Base-by-base conservation (phyloP, 805 yeast genomes). In the Metschnikowia cerradonensis region DNA sequence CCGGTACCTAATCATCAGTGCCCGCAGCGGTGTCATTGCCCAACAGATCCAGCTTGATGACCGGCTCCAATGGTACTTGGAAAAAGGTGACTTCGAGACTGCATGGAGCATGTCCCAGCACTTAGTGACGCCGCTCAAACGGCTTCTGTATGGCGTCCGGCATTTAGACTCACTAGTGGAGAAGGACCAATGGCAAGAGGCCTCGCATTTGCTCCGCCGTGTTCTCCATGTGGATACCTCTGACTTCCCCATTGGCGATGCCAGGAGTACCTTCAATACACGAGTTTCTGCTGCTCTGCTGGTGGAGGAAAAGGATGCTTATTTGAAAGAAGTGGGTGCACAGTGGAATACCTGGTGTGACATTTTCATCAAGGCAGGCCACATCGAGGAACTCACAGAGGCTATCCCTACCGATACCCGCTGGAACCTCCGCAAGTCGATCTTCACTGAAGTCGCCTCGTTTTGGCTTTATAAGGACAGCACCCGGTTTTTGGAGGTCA, bases 81-180 rank as follows among this genome's bases (percentile, higher is more conserved):
- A 81, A 1, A 78, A 72, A 36, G 75, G 76, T 1, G 66, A 72
- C 48, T 88, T 67, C 59, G 67, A 73, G 15, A 83, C 83, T 40
- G 97, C 97, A 0, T 92, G 96, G 96, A 75, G 77, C 38, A 81
- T 89, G 61, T 79, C 94, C 51, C 80, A 75, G 45, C 79, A 78
- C 56, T 70, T 88, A 54, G 70, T 85, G 1, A 66, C 73, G 8
- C 72, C 75, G 10, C 52, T 62, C 3, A 80, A 81, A 52, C 67
- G 92, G 45, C 64, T 85, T 10, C 69, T 75, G 36, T 73, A 82
- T 35, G 97, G 96, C 2, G 59, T 81, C 6, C 73, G 75, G 41
- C 82, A 82, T 64, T 71, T 80, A 15, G 76, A 81, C 39, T 49
- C 58, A 2, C 72, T 77, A 26, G 57, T 81, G 1, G 62, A 71